These are phyloP conservation scores for Sphaerulina populicola DNA, from an alignment of 2,329 filamentous ascomycete species.

Conservation along the genomic window DNA sequence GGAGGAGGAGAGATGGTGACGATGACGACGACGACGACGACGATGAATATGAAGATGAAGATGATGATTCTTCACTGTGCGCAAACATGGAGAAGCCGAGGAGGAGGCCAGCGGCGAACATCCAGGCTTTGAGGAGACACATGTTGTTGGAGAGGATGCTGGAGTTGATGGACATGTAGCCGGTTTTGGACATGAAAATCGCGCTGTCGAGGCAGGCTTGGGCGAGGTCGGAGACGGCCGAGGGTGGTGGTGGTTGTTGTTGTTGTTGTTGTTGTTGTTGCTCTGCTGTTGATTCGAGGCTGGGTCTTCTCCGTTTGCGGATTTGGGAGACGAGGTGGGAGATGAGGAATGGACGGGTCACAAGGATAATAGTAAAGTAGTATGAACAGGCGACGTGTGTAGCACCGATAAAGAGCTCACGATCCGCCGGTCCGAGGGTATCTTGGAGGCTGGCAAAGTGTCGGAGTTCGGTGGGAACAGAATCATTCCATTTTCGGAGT, in stretches of 20 bases:
- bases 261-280: constrained; percentile 8
- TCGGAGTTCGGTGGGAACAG: constrained; percentile 17
- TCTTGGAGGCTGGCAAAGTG: constrained; percentile 20
- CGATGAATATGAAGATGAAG: too few species aligned
- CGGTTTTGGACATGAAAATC: constrained; percentile 49
- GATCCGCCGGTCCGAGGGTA: constrained; percentile 15
- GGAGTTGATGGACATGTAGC: constrained; percentile 35
- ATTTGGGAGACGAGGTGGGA: constrained; percentile 40
- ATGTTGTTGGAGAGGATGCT: constrained; percentile 45
- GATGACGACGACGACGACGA: too few species aligned
- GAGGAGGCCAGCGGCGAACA: constrained; percentile 51
- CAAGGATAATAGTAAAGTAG: constrained; percentile 52
- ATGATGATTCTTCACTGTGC: constrained; percentile 22
- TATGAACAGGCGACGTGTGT: constrained; percentile 52
- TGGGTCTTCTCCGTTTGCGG: constrained; percentile 10
- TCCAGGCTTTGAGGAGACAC: constrained; percentile 49
- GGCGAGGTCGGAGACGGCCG: constrained; percentile 35
- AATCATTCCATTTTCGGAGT: constrained; percentile 20
- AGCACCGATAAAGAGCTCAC: constrained; percentile 20
- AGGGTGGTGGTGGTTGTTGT: constrained; percentile 10
- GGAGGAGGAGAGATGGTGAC: too few species aligned
- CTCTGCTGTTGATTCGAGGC: constrained; percentile 15
- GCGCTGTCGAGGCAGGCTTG: constrained; percentile 50
- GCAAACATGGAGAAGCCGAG: constrained; percentile 51
- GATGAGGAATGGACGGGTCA: constrained; percentile 50